These are phyloP conservation scores for Aspergillus diversus DNA, from an alignment of 495 filamentous ascomycete genomes.

Conservation along the genomic window DNA sequence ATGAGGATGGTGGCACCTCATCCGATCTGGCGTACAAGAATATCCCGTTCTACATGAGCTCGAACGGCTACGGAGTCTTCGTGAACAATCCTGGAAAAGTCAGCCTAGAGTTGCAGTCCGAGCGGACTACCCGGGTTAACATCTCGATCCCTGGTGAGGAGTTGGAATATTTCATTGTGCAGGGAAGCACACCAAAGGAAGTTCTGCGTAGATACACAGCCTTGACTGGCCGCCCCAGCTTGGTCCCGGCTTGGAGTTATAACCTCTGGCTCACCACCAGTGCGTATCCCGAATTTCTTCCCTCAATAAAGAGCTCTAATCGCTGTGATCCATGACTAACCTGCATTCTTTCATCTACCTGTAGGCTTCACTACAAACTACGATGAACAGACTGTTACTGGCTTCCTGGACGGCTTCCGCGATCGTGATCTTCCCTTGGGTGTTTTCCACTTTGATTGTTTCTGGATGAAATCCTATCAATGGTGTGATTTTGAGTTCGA, in stretches of 20 bases:
- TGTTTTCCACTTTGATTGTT: slow-evolving; percentile 74
- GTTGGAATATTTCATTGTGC: slow-evolving; percentile 64
- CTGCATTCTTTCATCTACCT: neutral
- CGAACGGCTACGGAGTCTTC: slow-evolving; percentile 71
- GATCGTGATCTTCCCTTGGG: slow-evolving; percentile 66
- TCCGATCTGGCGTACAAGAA: slow-evolving; percentile 77
- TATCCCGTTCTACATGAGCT: slow-evolving; percentile 71
- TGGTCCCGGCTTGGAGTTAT: slow-evolving; percentile 70
- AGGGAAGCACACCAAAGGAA: slow-evolving; percentile 69
- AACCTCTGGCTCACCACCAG: slow-evolving; percentile 72
- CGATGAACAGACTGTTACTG: slow-evolving; percentile 66
- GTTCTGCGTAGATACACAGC: slow-evolving; percentile 64
- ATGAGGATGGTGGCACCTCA: slow-evolving; percentile 72
- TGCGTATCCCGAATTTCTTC: slow-evolving; percentile 11
- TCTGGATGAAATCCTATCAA: slow-evolving; percentile 68
- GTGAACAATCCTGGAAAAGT: slow-evolving; percentile 63
- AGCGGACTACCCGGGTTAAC: slow-evolving; percentile 66
- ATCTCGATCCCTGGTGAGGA: slow-evolving; percentile 64
- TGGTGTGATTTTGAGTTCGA: slow-evolving; percentile 79
- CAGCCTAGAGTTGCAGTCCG: slow-evolving; percentile 68
- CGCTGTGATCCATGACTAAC: neutral
- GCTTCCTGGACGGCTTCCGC: slow-evolving; percentile 69
- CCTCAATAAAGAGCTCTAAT: neutral
- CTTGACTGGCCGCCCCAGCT: slow-evolving; percentile 61
- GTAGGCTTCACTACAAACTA: slow-evolving; percentile 69